phyloP scores from a whole-genome alignment of 1,284 basidiomycete genomes.

The Moniliophthora roreri region DNA sequence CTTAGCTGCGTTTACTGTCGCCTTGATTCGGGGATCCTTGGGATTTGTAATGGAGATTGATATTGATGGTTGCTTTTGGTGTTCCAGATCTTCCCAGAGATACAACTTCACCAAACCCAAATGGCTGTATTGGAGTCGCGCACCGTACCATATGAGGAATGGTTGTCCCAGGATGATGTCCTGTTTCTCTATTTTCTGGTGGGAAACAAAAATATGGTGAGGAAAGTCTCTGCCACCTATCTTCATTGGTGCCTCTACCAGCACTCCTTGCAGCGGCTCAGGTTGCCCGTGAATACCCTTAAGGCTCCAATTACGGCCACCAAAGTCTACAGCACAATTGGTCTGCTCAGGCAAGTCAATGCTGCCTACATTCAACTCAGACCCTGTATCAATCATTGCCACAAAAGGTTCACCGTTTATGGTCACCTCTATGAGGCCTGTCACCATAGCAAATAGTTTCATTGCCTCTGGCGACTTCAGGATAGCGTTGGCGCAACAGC shows the following conservation, averaged over 20 bases:
- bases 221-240: constrained; percentile 25
- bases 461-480: background rate
- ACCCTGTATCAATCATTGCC: constrained; percentile 24
- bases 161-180: constrained; percentile 30
- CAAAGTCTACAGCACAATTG: constrained; percentile 21
- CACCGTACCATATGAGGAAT: constrained; percentile 26
- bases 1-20: background rate
- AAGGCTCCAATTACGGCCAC: constrained; percentile 26
- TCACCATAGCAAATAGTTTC: constrained; percentile 14
- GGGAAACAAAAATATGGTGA: constrained; percentile 29
- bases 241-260: constrained; percentile 19
- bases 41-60: constrained; percentile 15
- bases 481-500: background rate
- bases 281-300: constrained; percentile 27
- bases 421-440: constrained; percentile 1
- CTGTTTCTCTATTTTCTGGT: constrained; percentile 10
- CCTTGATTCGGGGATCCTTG: constrained; percentile 10
- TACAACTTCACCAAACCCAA: constrained; percentile 12
- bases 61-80: background rate
- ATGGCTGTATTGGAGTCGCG: constrained; percentile 20
- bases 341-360: constrained; percentile 6
- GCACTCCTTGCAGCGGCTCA: constrained; percentile 20
- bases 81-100: constrained; percentile 22
- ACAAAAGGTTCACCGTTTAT: constrained; percentile 2
- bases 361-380: constrained; percentile 23